Evolutionary conservation across 2,329 filamentous ascomycete genomes (phyloP).

Genomic region (Tothia fuscella): DNA sequence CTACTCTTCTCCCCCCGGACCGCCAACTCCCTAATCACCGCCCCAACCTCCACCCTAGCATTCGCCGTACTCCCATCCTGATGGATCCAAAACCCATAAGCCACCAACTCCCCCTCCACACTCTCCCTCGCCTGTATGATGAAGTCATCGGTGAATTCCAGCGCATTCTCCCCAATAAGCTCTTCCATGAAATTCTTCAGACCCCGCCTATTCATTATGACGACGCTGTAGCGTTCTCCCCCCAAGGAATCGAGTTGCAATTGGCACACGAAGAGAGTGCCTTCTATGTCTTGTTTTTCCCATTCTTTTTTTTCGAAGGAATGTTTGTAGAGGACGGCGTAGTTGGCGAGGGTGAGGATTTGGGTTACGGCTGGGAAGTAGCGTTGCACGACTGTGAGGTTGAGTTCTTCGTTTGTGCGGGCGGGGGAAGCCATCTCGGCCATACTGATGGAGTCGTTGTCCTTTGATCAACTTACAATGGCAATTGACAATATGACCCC

Average conservation of each 20-base stretch:
- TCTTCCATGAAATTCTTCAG: slow-evolving; percentile 36
- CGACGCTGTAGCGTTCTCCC: slow-evolving; percentile 29
- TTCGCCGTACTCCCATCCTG: slow-evolving; percentile 46
- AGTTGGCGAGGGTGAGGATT: slow-evolving; percentile 72
- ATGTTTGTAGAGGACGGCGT: slow-evolving; percentile 78
- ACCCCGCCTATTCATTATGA: slow-evolving; percentile 36
- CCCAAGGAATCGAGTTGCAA: slow-evolving; percentile 28
- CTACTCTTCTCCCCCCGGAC: slow-evolving; percentile 38
- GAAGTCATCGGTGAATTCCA: slow-evolving; percentile 43
- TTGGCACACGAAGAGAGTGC: slow-evolving; percentile 78
- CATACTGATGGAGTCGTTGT: too few species aligned
- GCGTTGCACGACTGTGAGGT: slow-evolving; percentile 70
- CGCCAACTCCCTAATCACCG: slow-evolving; percentile 44
- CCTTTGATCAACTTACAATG: too few species aligned
- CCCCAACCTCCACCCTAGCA: slow-evolving; percentile 38
- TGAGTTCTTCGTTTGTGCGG: slow-evolving; percentile 72
- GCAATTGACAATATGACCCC: too few species aligned
- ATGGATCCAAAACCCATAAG: slow-evolving; percentile 54
- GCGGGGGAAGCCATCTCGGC: too few species aligned
- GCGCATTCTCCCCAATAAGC: slow-evolving; percentile 29
- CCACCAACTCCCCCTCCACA: slow-evolving; percentile 18
- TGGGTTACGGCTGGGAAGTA: slow-evolving; percentile 62
- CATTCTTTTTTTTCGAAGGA: slow-evolving; percentile 52
- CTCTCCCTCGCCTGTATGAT: slow-evolving; percentile 41
- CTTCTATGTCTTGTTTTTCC: slow-evolving; percentile 80